Conservation (phyloP, 306 rosid species). For the Geum urbanum region DNA sequence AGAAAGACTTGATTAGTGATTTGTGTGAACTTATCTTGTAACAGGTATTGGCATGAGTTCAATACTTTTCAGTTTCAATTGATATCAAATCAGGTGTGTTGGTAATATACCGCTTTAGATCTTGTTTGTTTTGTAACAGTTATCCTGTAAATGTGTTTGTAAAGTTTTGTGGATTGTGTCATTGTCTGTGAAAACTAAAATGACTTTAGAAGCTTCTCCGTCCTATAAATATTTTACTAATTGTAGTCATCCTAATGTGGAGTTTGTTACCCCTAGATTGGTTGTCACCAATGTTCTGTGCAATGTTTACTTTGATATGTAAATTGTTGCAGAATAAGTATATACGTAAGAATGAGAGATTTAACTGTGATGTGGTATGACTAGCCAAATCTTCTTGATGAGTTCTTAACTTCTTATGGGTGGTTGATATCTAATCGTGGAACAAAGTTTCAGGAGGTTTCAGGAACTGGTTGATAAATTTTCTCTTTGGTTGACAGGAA, state of each 20-base stretch:
- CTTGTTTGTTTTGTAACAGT: not conserved
- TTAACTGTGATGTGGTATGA: not conserved
- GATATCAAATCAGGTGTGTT: constrained; percentile 81
- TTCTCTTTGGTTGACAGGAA: constrained; percentile 59
- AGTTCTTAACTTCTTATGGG: not conserved
- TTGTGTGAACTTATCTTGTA: constrained; percentile 24
- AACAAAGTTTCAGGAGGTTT: constrained; percentile 19
- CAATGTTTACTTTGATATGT: not conserved
- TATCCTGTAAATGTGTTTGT: not conserved
- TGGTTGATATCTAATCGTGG: constrained; percentile 6
- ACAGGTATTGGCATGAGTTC: constrained; percentile 97
- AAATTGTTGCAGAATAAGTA: not conserved
- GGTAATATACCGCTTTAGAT: not conserved
- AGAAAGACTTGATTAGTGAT: constrained; percentile 24
- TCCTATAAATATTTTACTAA: not conserved
- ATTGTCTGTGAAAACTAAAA: not conserved
- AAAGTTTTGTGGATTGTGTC: not conserved
- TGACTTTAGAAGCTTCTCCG: not conserved
- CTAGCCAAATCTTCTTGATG: not conserved
- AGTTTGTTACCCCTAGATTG: not conserved
- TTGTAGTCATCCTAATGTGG: not conserved
- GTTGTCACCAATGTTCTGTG: not conserved
- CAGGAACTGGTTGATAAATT: constrained; percentile 3
- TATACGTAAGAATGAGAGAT: not conserved
- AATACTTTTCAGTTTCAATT: constrained; percentile 95